Evolutionary conservation across 306 rosid species (phyloP), one percentile per base, ranked within the genome.

Genomic region (Begonia masoniana): DNA sequence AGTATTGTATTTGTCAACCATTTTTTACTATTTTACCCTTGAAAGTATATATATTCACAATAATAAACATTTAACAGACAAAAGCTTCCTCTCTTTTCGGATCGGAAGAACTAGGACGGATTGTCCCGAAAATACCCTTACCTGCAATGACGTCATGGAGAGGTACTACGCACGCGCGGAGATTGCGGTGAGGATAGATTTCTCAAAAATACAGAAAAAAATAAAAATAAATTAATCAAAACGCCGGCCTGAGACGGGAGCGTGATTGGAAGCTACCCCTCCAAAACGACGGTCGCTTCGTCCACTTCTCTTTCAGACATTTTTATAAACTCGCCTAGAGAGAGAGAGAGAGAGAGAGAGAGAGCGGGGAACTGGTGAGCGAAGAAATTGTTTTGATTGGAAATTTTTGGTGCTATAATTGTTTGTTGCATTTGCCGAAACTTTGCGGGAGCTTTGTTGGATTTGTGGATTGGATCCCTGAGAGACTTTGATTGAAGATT

Each of bases 241-340:
- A 60, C 56, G 64, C 64, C 64, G 64, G 47, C 64, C 57, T 47
- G 64, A 60, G 35, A 49, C 5, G 39, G 51, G 64, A 50, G 41
- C 41, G 64, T 60, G 57, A 15, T 41, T 51, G 64, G 56, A 60
- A 60, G 10, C 16, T 55, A 19, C 50, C 56, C 64, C 19, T 60
- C 64, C 21, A 16, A 59, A 59, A 49, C 63, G 55, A 59, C 31
- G 55, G 49, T 47, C 15, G 13, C 49, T 45, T 45, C 54, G 63
- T 47, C 54, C 63, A 59, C 63, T 49, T 9, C 62, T 26, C 62
- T 46, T 17, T 50, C 55, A 12, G 49, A 39, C 41, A 17, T 15
- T 50, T 59, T 39, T 60, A 59, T 60, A 60, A 17, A 15, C 63
- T 39, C 21, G 50, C 39, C 19, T 15, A 48, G 63, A 59, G 15